Conservation (phyloP, 352 stramenopile species). For the Pythium pyrilobum region DNA sequence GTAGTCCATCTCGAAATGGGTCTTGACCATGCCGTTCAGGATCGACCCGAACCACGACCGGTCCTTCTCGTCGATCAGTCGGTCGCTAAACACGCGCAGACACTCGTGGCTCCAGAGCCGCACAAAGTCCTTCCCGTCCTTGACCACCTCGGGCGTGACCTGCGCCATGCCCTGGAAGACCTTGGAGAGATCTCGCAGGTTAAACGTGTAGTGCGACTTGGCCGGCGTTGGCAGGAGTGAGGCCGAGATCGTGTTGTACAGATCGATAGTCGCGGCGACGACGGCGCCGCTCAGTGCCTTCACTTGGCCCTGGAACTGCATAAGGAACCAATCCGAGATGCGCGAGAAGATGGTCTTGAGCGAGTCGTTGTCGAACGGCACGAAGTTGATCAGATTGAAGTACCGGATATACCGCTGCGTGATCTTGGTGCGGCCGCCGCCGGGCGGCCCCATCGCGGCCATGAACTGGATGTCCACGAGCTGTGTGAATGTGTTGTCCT, state of each 20-base stretch:
- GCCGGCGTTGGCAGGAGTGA: constrained; percentile 89
- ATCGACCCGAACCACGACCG: constrained; percentile 81
- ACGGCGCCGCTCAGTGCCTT: constrained; percentile 68
- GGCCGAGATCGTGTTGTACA: constrained; percentile 90
- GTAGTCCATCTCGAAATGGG: constrained; percentile 81
- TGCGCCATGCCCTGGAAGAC: constrained; percentile 91
- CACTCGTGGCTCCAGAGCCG: constrained; percentile 91
- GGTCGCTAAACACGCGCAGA: constrained; percentile 88
- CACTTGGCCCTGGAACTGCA: constrained; percentile 71
- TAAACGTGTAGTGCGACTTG: constrained; percentile 95
- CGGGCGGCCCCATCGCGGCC: constrained; percentile 89
- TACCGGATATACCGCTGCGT: constrained; percentile 91
- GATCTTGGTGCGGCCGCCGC: constrained; percentile 88
- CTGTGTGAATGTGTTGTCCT: constrained; percentile 90
- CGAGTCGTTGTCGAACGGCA: constrained; percentile 87
- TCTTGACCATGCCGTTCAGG: constrained; percentile 60
- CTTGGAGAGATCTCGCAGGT: constrained; percentile 91
- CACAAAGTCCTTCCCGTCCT: constrained; percentile 83
- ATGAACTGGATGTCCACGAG: constrained; percentile 94
- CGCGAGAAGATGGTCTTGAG: constrained; percentile 84
- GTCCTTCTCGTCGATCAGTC: constrained; percentile 88
- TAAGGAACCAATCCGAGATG: constrained; percentile 90
- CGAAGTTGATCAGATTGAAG: constrained; percentile 93
- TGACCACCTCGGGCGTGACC: constrained; percentile 66
- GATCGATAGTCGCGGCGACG: constrained; percentile 86